A percentile compares a stretch with the other conserved stretches of the same genome.
Conservation (phyloP, 495 filamentous ascomycete genomes). For the Achaetomiella virescens region DNA sequence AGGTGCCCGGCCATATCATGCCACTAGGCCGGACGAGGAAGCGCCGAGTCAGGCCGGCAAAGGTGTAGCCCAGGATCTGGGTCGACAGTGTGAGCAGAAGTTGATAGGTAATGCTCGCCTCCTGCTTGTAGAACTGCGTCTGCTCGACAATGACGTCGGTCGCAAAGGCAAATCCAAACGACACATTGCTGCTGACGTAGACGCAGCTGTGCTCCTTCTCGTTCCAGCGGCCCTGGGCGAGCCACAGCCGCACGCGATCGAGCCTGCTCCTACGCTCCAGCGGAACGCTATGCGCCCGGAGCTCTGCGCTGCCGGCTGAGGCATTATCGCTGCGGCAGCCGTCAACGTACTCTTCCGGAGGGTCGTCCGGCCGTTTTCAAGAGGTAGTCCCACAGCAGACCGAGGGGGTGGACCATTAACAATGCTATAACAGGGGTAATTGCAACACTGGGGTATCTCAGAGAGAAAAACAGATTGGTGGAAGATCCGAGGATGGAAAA, state of each 20-base stretch:
- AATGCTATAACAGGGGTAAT: constrained; percentile 82
- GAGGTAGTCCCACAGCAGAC: constrained; percentile 66
- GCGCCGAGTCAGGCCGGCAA: constrained; percentile 70
- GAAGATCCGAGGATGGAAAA: constrained; percentile 76
- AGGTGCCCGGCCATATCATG: constrained; percentile 88
- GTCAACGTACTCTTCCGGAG: constrained; percentile 52
- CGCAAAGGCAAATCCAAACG: constrained; percentile 84
- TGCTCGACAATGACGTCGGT: constrained; percentile 84
- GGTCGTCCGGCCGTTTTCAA: constrained; percentile 59
- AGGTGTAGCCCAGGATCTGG: constrained; percentile 77
- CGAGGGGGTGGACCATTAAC: constrained; percentile 73
- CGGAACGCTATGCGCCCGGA: constrained; percentile 10
- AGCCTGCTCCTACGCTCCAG: constrained; percentile 25
- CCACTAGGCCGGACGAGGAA: constrained; percentile 77
- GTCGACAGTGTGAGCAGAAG: constrained; percentile 75
- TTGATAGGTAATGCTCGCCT: constrained; percentile 67
- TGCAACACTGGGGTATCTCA: constrained; percentile 79
- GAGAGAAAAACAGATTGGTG: constrained; percentile 76
- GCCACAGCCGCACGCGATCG: constrained; percentile 57
- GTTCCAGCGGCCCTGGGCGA: constrained; percentile 77
- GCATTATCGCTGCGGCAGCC: constrained; percentile 36
- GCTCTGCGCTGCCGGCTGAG: constrained; percentile 14
- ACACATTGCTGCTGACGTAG: constrained; percentile 83
- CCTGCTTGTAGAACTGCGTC: constrained; percentile 78
- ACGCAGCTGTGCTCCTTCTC: constrained; percentile 83